These are phyloP conservation scores for Coemansia sp. DNA, from an alignment of 192 early-diverging fungal genomes.

Conservation along the genomic window DNA sequence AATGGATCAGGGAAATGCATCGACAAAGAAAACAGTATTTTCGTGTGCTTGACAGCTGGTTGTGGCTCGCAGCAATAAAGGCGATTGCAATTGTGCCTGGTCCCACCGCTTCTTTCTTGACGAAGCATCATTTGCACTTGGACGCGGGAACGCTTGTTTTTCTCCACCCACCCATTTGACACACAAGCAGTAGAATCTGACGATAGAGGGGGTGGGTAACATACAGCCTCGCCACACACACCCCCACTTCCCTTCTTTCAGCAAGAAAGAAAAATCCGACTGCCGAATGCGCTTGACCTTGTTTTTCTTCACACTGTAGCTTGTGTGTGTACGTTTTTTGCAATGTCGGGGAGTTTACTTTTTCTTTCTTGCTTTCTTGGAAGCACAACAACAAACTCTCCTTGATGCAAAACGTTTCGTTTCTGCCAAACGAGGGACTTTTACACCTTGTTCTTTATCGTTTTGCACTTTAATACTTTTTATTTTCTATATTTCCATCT, in stretches of 20 bases:
- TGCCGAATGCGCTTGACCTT: neutral
- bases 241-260: neutral
- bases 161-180: neutral
- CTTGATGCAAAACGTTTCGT: conserved; percentile 1
- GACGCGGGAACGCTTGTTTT: conserved; percentile 3
- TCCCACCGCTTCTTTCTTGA: too few relatives aligned
- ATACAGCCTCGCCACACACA: neutral
- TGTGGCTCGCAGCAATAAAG: conserved; percentile 3
- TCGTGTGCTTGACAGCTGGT: conserved; percentile 1
- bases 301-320: neutral
- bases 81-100: conserved; percentile 1
- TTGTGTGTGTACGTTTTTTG: neutral
- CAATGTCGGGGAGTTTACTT: neutral
- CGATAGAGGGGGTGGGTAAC: neutral
- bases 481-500: neutral
- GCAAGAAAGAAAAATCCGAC: too few relatives aligned
- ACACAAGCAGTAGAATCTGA: neutral
- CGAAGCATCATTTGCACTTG: neutral
- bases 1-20: neutral
- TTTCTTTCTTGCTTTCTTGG: too few relatives aligned
- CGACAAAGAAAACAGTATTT: neutral
- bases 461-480: neutral
- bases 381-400: neutral
- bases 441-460: neutral
- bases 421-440: neutral